Percentiles rank a stretch among this genome's conserved stretches.
These are phyloP conservation scores for Nannizzia gypsea DNA, from an alignment of 2,329 filamentous ascomycete species.

Conservation along the genomic window DNA sequence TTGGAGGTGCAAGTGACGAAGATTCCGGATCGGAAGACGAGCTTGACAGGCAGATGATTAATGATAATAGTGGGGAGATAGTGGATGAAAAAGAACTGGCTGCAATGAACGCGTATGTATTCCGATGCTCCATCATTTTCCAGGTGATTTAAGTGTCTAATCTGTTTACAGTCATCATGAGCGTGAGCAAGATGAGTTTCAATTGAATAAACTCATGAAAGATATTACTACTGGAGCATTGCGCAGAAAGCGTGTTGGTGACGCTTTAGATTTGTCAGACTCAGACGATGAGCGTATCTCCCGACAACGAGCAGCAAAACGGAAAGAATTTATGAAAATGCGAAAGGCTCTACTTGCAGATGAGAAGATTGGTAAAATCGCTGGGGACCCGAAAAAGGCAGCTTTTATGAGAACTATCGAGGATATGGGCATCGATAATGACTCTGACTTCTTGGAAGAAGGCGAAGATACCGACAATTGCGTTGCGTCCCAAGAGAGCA, in stretches of 20 bases:
- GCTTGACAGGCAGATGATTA: slow-evolving; percentile 77
- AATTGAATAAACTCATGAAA: slow-evolving; percentile 80
- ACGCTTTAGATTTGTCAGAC: slow-evolving; percentile 76
- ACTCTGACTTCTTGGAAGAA: slow-evolving; percentile 56
- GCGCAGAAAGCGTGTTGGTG: slow-evolving; percentile 64
- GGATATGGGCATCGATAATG: slow-evolving; percentile 57
- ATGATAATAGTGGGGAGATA: slow-evolving; percentile 66
- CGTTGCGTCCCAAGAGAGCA: slow-evolving; percentile 2
- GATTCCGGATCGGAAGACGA: slow-evolving; percentile 66
- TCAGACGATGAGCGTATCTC: slow-evolving; percentile 73
- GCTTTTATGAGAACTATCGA: slow-evolving; percentile 88
- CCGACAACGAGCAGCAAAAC: slow-evolving; percentile 65
- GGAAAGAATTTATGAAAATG: slow-evolving; percentile 81
- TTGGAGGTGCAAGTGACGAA: slow-evolving; percentile 83
- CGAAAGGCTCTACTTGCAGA: slow-evolving; percentile 77
- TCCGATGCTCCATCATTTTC: neutral
- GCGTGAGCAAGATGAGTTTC: slow-evolving; percentile 68
- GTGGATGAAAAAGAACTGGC: slow-evolving; percentile 71
- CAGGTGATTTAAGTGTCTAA: neutral
- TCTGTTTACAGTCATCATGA: slow-evolving; percentile 54
- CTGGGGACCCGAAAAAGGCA: slow-evolving; percentile 73
- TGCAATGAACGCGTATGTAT: slow-evolving; percentile 73
- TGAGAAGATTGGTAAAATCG: slow-evolving; percentile 82
- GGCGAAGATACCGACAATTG: slow-evolving; percentile 15
- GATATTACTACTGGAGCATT: slow-evolving; percentile 84